Evolutionary conservation across 1,284 basidiomycete genomes (phyloP), one percentile per base, ranked within the genome.

Genomic region (Neonothopanus nambi): DNA sequence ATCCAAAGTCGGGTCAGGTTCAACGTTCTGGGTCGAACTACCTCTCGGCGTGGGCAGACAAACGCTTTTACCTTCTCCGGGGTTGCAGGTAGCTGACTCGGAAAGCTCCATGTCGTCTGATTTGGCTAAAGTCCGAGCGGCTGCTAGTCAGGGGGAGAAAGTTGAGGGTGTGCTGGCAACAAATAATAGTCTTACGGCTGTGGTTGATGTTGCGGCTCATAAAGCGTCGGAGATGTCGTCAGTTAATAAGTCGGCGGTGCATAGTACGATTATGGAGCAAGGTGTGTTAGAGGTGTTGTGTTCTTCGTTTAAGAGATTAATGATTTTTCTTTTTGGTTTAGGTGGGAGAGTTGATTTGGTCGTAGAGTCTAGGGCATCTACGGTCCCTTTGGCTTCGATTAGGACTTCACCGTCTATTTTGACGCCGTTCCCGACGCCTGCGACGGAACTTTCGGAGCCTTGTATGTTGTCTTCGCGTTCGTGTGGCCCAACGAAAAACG

Each of bases 21-120:
- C 84, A 21, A 88, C 83, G 13, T 90, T 91, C 67, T 89, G 86
- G 87, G 84, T 92, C 35, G 91, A 93, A 67, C 70, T 93, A 39
- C 84, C 85, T 70, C 68, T 75, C 70, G 74, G 68, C 11, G 69
- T 77, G 33, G 73, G 73, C 15, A 47, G 55, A 8, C 51, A 50
- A 41, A 47, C 55, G 1, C 42, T 56, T 20, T 40, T 53, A 12
- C 55, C 55, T n/a, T 52, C 51, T 4, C 21, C 46, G 5, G 41
- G 49, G 8, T 18, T 51, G 35, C 41, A 49, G 13, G 23, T 42
- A 9, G 20, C 20, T 13, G 47, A 52, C 15, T 38, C 45, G 28
- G 37, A 48, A 24, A 36, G 49, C 30, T 52, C 55, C 2, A 52
- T 56, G 50, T 24, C 44, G 11, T 52, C 45, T 5, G 55, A 56